Base-by-base conservation (phyloP, 805 yeast species). In the Saturnispora mendoncae region DNA sequence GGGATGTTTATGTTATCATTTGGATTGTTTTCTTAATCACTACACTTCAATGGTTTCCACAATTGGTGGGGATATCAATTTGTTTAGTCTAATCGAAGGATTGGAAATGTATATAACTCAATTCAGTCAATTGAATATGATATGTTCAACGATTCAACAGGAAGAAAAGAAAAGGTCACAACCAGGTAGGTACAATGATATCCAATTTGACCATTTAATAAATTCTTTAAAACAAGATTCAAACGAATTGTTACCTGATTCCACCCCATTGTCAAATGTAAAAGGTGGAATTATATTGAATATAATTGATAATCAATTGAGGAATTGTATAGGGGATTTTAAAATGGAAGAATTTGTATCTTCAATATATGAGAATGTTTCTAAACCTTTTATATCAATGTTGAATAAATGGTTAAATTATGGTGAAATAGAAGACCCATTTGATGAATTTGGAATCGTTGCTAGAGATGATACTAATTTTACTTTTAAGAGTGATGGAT, bases 241-340 rank as follows among this genome's bases (percentile, higher is more conserved):
- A 15, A 36, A 36, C n/a, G 59, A 57, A n/a, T 57, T 74, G 1
- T 54, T 71, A 4, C 66, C 78, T 1, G 84, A 80, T 51, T 66
- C 72, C 3, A 57, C 70, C 8, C 66, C 65, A 30, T 72, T 76
- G 40, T 66, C 70, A 30, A 62, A 67, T 18, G 81, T 80, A 17
- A 84, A 82, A 60, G 97, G 98, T 26, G 95, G 96, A 0, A 57
- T 80, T 10, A 72, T 84, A 0, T 59, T 90, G 29, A 66, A 72
- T 39, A 65, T 82, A 1, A 65, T 92, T 1, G 82, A 83, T 42
- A 66, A 64, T 17, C 64, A 78, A 49, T 64, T 82, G 5, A 69
- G 71, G 28, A 63, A 65, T 2, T 74, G 69, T 50, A 71, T 74
- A 40, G 97, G 97, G 2, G 92, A 87, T 53, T 55, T 68, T 0